Evolutionary conservation across 2,329 filamentous ascomycete species (phyloP).

Genomic region (Monosporascus sp.): DNA sequence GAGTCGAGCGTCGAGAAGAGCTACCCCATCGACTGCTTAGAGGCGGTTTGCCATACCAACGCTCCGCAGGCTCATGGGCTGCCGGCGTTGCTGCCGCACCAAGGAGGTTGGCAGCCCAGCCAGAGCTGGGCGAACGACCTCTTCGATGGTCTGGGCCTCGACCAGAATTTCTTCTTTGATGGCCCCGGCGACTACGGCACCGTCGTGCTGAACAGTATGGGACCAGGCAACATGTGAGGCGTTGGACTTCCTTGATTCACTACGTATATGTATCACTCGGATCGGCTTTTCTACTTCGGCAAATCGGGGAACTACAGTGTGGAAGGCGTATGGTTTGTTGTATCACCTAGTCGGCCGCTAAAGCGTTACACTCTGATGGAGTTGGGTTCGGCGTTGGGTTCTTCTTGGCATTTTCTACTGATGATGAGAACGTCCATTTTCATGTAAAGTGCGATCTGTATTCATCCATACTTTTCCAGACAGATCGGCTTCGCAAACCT

Average conservation of each 20-base stretch:
- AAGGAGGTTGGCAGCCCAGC: constrained; percentile 13
- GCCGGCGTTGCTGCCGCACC: background rate
- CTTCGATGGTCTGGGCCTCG: constrained; percentile 20
- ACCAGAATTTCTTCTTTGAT: constrained; percentile 24
- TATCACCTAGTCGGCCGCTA: no score
- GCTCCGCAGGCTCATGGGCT: background rate
- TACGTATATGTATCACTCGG: background rate
- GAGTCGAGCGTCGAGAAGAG: constrained; percentile 3
- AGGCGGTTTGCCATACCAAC: background rate
- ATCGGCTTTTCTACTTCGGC: no score
- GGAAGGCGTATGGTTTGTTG: no score
- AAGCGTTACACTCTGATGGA: no score
- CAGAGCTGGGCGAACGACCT: constrained; percentile 18
- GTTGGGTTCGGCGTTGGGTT: no score
- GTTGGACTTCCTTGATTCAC: background rate
- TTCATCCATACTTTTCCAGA: no score
- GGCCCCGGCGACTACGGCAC: constrained; percentile 16
- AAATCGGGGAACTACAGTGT: no score
- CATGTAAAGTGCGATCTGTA: no score
- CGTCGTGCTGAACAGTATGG: constrained; percentile 12
- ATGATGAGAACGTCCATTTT: no score
- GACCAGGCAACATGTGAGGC: background rate
- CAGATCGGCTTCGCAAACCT: no score
- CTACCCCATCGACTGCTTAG: constrained; percentile 7
- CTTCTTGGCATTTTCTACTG: no score